Percentiles rank a stretch among this genome's conserved stretches.
These are phyloP conservation scores for Ophiostoma australiae DNA, from an alignment of 2,329 filamentous ascomycete species.

Conservation along the genomic window DNA sequence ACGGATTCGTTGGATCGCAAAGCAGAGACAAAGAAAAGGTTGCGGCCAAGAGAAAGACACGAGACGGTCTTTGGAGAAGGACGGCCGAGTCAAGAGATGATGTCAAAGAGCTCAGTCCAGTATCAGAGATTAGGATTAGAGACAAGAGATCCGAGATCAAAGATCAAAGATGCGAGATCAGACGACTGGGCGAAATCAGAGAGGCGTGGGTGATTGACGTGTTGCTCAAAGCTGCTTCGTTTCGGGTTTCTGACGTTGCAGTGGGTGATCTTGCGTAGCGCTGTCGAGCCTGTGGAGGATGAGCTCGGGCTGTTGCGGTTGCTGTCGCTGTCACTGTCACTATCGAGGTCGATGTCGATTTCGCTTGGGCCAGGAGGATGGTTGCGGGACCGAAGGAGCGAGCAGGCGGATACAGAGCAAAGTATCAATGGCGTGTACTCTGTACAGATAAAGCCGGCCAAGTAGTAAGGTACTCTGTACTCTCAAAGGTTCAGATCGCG, in stretches of 20 bases:
- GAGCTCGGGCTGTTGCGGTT: neutral
- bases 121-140: no score
- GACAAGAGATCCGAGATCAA: no score
- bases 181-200: neutral
- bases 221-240: neutral
- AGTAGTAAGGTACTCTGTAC: neutral
- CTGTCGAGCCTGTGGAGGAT: neutral
- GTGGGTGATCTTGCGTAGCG: neutral
- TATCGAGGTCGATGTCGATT: neutral
- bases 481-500: neutral
- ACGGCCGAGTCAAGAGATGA: neutral
- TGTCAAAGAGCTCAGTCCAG: neutral
- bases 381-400: constrained; percentile 12
- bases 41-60: neutral
- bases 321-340: neutral
- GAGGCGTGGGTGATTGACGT: neutral
- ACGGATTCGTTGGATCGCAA: neutral
- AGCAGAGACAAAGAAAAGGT: constrained; percentile 4
- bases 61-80: neutral
- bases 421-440: neutral
- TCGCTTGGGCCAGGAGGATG: neutral
- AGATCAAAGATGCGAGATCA: no score
- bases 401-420: neutral
- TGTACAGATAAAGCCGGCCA: neutral
- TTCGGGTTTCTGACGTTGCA: neutral